phyloP scores from a whole-genome alignment of 306 rosid genomes.

The Ochetophila trinervis region DNA sequence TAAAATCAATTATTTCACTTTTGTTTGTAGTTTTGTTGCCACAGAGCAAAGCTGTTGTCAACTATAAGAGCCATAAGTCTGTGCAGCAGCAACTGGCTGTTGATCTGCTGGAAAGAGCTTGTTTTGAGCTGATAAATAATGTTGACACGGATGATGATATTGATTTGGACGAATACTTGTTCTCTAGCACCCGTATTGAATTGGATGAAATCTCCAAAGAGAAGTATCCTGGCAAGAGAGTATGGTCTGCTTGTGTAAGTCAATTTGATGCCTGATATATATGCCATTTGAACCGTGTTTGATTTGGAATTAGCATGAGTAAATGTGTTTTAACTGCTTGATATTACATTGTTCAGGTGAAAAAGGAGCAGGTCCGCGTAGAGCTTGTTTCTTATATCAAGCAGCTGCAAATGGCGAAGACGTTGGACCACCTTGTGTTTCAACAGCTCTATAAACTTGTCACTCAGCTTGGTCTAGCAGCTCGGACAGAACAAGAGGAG shows the following conservation, averaged over 20 bases:
- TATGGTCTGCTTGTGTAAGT: background rate
- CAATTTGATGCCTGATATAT: background rate
- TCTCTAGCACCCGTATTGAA: slow-evolving; percentile 7
- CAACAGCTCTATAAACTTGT: background rate
- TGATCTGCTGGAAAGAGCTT: slow-evolving; percentile 1
- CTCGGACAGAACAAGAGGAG: background rate
- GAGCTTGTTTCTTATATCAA: background rate
- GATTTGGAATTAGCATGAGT: background rate
- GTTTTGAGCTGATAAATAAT: slow-evolving; percentile 2
- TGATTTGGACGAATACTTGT: background rate
- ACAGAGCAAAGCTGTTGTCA: background rate
- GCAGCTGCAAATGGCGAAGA: background rate
- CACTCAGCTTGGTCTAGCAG: background rate
- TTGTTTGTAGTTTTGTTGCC: background rate
- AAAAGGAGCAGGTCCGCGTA: background rate
- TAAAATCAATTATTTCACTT: background rate
- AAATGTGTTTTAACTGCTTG: background rate
- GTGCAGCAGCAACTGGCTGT: background rate
- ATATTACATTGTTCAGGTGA: background rate
- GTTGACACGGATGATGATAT: slow-evolving; percentile 9
- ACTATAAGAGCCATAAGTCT: background rate
- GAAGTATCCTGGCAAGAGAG: slow-evolving; percentile 5
- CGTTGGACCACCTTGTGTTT: background rate
- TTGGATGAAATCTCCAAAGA: background rate
- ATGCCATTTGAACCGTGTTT: background rate